Base-by-base conservation (phyloP, 1,284 basidiomycete genomes). In the Ustilago nuda region DNA sequence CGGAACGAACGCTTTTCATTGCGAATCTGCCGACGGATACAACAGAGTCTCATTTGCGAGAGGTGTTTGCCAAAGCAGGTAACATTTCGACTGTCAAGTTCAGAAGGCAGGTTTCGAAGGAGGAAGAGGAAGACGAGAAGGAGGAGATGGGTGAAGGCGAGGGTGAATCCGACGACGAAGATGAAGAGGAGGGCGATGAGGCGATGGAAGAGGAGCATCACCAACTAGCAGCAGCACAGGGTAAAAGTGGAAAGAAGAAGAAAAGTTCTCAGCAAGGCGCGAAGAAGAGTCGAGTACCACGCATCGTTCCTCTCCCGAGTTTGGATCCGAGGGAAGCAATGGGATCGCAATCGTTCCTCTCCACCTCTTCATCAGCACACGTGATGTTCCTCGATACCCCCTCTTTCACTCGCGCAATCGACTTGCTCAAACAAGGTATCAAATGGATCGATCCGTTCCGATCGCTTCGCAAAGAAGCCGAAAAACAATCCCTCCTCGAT, bases 11-110 rank as follows among this genome's bases (percentile, higher is more conserved):
- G 30, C 61, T 85, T 23, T 85, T 85, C 43, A 39, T 84, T 13
- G 83, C 80, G 8, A 85, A 85, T 55, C 39, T 85, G 48, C 83
- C 83, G 11, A 45, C 60, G 32, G 83, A 85, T 66, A 66, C 80
- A 4, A 81, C 81, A 23, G 78, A 80, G 11, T 56, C 53, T 12
- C 72, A 75, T 51, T 50, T 85, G 27, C 61, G 80, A 13, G 62
- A 69, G 39, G 61, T 84, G 33, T 84, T 85, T 53, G 56, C 62
- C 4, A 76, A 74, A 27, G 81, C 78, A 2, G 84, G 83, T 1
- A 69, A 69, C 6, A 54, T 85, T 30, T 72, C 82, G 11, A 27
- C 37, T 11, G 69, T 84, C 1, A 12, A n/a, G 4, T 68, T 83
- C n/a, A 64, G 69, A 11, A 43, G 46, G 7, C 41, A 66, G 41